Evolutionary conservation across 2,329 filamentous ascomycete species (phyloP).

Genomic region (Bipolaris gigantea): DNA sequence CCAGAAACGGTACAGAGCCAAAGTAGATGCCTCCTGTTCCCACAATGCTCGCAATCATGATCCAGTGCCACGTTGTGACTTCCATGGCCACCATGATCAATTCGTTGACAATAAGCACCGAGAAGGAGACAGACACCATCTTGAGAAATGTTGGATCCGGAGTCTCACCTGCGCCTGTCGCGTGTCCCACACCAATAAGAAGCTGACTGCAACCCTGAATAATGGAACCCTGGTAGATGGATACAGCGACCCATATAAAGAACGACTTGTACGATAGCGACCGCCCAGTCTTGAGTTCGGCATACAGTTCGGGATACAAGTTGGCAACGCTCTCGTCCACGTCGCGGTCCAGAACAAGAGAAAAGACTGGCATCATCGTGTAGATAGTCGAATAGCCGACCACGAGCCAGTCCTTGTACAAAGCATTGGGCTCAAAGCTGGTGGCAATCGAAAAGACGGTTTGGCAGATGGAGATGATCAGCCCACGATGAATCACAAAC

Average conservation of each 20-base stretch:
- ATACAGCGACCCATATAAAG: conserved; percentile 94
- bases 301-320: conserved; percentile 95
- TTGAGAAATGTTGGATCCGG: conserved; percentile 36
- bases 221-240: conserved; percentile 90
- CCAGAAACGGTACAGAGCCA: conserved; percentile 81
- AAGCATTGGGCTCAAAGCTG: conserved; percentile 86
- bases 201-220: conserved; percentile 95
- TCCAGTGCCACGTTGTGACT: conserved; percentile 93
- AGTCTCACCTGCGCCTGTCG: conserved; percentile 1
- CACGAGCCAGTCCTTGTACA: conserved; percentile 93
- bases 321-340: conserved; percentile 93
- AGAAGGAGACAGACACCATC: conserved; percentile 92
- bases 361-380: conserved; percentile 90
- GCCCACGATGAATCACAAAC: conserved; percentile 95
- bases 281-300: conserved; percentile 87
- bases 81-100: conserved; percentile 96
- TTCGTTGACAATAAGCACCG: conserved; percentile 89
- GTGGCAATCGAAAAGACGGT: conserved; percentile 96
- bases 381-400: conserved; percentile 97
- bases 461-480: conserved; percentile 94
- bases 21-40: conserved; percentile 82
- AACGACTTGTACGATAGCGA: conserved; percentile 91
- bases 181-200: conserved; percentile 66
- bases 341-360: conserved; percentile 89
- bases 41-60: conserved; percentile 83